A percentile compares a stretch with the other conserved stretches of the same genome.
Conservation (phyloP, 192 early-diverging fungal species). For the Entomortierella parvispora region DNA sequence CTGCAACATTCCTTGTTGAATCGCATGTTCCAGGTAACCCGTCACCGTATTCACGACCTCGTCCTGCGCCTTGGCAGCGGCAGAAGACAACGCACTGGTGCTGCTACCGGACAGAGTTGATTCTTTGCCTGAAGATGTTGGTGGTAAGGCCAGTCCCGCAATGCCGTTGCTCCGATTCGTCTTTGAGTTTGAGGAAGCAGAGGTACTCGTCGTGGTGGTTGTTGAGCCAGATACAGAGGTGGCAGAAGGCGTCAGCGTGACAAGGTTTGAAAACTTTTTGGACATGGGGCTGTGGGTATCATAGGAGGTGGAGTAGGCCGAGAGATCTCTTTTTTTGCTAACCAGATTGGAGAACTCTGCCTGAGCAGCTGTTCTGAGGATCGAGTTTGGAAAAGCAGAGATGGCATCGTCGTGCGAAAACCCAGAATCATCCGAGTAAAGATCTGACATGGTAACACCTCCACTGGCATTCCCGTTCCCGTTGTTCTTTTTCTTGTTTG, state of each 20-base stretch:
- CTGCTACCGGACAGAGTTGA: neutral
- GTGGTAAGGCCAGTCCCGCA: neutral
- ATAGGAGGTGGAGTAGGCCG: constrained; percentile 45
- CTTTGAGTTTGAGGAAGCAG: neutral
- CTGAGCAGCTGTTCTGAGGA: constrained; percentile 38
- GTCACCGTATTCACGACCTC: constrained; percentile 40
- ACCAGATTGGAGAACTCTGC: constrained; percentile 30
- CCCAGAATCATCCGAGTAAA: constrained; percentile 38
- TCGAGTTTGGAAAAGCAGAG: constrained; percentile 45
- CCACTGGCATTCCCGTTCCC: neutral
- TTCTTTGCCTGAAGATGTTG: neutral
- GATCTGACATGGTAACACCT: constrained; percentile 41
- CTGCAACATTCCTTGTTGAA: constrained; percentile 42
- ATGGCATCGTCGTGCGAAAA: constrained; percentile 14
- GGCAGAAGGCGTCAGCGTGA: constrained; percentile 22
- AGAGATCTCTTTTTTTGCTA: constrained; percentile 44
- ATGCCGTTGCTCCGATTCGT: neutral
- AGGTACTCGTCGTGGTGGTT: neutral
- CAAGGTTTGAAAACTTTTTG: constrained; percentile 36
- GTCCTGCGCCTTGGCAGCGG: constrained; percentile 15
- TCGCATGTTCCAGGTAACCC: constrained; percentile 38
- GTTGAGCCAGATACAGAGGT: neutral
- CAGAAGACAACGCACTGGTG: neutral
- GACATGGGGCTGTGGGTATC: constrained; percentile 49
- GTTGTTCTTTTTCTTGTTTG: constrained; percentile 23